phyloP scores from a whole-genome alignment of 352 stramenopile species.

The Phytophthora aleatoria region DNA sequence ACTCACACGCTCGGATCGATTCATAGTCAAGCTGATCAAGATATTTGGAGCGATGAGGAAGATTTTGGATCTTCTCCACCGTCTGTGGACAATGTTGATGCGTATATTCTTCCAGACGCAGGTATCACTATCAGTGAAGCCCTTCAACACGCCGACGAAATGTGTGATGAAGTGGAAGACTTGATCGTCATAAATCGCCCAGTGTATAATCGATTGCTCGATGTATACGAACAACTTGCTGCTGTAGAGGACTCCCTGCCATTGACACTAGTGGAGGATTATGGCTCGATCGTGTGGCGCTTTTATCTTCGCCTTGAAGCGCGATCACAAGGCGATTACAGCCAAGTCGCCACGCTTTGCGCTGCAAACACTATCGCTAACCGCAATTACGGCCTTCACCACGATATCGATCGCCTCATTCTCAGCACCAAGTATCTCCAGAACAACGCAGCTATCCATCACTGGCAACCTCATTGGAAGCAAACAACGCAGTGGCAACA shows the following conservation, averaged over 20 bases:
- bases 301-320: constrained; percentile 1
- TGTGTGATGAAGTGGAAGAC: not conserved
- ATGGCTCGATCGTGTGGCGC: not conserved
- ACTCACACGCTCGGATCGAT: not conserved
- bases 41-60: constrained; percentile 8
- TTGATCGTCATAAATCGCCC: not conserved
- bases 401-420: constrained; percentile 19
- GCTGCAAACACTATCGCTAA: constrained; percentile 8
- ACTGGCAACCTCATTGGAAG: constrained; percentile 7
- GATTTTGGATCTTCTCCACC: not conserved
- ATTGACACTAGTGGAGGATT: constrained; percentile 3
- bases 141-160: not conserved
- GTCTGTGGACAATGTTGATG: not conserved
- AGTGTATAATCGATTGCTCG: not conserved
- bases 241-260: not conserved
- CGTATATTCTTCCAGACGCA: not conserved
- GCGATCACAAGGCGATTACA: not conserved
- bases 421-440: not conserved
- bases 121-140: not conserved
- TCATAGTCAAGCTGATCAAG: not conserved
- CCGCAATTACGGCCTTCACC: constrained; percentile 14
- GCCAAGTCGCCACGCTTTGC: constrained; percentile 4
- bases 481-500: not conserved
- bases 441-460: constrained; percentile 1
- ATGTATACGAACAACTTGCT: constrained; percentile 1